phyloP scores from a whole-genome alignment of 2,329 filamentous ascomycete species.

The Alternaria brassicae region DNA sequence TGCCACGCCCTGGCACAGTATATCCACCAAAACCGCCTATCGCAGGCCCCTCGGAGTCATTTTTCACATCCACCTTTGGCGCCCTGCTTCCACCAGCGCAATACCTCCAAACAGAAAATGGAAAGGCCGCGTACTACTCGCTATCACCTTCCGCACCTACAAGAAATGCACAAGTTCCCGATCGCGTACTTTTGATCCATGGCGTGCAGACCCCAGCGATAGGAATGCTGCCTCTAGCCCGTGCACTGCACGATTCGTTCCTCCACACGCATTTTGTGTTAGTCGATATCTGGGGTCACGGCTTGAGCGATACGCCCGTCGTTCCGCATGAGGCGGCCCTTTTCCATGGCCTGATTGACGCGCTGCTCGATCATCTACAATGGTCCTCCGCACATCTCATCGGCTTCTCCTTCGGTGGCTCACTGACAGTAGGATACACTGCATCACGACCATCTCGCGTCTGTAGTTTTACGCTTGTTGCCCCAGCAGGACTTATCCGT shows the following conservation, averaged over 20 bases:
- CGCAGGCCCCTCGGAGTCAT: conserved; percentile 47
- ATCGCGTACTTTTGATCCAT: conserved; percentile 56
- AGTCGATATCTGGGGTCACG: conserved; percentile 63
- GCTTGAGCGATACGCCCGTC: conserved; percentile 59
- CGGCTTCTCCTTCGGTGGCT: conserved; percentile 60
- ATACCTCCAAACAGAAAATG: conserved; percentile 43
- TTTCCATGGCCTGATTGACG: conserved; percentile 55
- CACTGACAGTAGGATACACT: conserved; percentile 51
- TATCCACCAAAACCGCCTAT: conserved; percentile 32
- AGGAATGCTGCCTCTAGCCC: conserved; percentile 55
- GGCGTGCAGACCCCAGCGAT: conserved; percentile 61
- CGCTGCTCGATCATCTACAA: conserved; percentile 49
- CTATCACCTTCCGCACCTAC: conserved; percentile 48
- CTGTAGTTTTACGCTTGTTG: conserved; percentile 52
- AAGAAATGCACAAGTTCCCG: conserved; percentile 23
- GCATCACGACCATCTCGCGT: conserved; percentile 40
- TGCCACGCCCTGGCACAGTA: conserved; percentile 36
- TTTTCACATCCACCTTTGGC: conserved; percentile 51
- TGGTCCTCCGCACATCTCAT: conserved; percentile 58
- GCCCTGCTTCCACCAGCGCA: conserved; percentile 49
- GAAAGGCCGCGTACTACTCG: conserved; percentile 54
- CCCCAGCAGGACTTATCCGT: conserved; percentile 56
- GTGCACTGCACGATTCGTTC: conserved; percentile 44
- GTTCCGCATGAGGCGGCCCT: conserved; percentile 51
- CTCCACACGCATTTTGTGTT: conserved; percentile 53